Conservation (phyloP, 148 eudicot species). For the Talinum fruticosum region DNA sequence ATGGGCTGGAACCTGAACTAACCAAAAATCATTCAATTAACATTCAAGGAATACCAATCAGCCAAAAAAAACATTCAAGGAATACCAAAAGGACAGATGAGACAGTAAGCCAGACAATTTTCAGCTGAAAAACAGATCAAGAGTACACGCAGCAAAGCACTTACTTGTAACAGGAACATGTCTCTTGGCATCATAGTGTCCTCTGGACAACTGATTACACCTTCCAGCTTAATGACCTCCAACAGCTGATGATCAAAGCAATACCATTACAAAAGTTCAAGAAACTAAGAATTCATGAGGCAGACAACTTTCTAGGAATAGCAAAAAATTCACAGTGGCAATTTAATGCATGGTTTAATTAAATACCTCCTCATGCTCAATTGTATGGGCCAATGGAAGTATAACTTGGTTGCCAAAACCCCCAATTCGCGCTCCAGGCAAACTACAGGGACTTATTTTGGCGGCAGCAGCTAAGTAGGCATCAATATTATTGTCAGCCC, state of each 20-base stretch:
- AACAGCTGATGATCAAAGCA: conserved; percentile 43
- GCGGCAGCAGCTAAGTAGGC: conserved; percentile 87
- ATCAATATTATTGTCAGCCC: conserved; percentile 94
- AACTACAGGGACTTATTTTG: conserved; percentile 81
- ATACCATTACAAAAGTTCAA: not conserved
- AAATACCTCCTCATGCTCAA: conserved; percentile 89
- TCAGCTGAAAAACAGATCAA: not conserved
- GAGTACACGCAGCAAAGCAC: conserved; percentile 13
- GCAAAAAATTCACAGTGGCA: not conserved
- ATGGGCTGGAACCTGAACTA: no score
- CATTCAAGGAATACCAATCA: not conserved
- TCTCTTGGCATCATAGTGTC: conserved; percentile 81
- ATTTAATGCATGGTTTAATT: not conserved
- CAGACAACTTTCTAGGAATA: not conserved
- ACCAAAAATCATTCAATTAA: not conserved
- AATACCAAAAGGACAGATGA: not conserved
- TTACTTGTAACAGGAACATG: conserved; percentile 81
- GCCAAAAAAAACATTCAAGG: not conserved
- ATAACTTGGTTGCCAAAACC: conserved; percentile 82
- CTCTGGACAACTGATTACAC: conserved; percentile 59
- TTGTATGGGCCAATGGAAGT: conserved; percentile 89
- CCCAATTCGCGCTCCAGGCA: conserved; percentile 70
- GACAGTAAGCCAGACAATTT: not conserved
- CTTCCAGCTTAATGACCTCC: conserved; percentile 91
- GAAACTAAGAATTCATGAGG: not conserved